phyloP scores from a whole-genome alignment of 768 basidiomycete genomes.

The Rhizopogon vinicolor region DNA sequence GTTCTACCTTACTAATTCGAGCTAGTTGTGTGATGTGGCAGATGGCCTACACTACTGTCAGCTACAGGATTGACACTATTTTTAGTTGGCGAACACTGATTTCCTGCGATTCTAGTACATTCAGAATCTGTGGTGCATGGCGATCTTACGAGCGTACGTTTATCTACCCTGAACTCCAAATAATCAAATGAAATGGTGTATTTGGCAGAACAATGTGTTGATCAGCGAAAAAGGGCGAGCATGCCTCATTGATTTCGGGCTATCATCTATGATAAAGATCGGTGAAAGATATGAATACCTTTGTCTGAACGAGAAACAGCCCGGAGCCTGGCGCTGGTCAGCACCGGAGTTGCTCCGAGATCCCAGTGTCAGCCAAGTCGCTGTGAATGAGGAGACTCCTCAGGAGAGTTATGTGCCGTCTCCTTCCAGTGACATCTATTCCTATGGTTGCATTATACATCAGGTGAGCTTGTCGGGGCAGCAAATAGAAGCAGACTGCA shows the following conservation, averaged over 20 bases:
- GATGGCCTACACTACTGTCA: background rate
- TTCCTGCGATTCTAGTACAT: background rate
- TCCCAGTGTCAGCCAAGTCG: too few species aligned
- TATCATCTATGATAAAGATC: background rate
- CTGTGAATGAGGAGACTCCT: too few species aligned
- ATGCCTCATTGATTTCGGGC: background rate
- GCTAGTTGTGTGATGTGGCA: background rate
- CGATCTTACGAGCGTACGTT: background rate
- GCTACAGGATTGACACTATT: too few species aligned
- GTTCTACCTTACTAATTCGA: background rate
- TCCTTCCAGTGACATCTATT: background rate
- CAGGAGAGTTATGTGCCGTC: background rate
- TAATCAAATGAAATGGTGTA: background rate
- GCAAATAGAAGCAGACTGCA: background rate
- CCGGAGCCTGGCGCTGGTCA: background rate
- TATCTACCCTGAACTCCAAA: background rate
- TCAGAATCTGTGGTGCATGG: slow-evolving; percentile 1
- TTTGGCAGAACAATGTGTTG: background rate
- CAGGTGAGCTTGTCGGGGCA: background rate
- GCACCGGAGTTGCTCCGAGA: background rate
- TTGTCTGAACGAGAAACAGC: background rate
- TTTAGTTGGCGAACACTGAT: background rate
- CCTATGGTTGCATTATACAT: background rate
- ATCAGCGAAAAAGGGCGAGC: background rate
- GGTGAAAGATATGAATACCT: background rate